Percentiles rank a stretch among this genome's conserved stretches.
phyloP scores from a whole-genome alignment of 495 filamentous ascomycete species.

The Articulospora tetracladia region DNA sequence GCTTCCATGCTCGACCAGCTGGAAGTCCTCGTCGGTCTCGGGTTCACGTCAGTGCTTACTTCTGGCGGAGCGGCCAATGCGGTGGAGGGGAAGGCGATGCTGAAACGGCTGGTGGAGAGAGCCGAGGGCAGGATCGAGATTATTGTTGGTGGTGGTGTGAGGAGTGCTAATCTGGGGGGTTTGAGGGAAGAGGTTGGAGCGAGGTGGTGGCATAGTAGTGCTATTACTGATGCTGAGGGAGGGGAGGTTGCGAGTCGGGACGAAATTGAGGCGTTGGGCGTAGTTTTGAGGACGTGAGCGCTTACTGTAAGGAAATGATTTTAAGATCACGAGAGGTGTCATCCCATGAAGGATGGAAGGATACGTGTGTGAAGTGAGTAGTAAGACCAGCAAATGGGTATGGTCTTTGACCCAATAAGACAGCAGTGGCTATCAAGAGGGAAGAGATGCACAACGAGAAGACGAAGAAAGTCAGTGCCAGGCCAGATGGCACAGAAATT shows the following conservation, averaged over 20 bases:
- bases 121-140: constrained; percentile 18
- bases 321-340: no score
- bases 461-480: no score
- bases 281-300: neutral
- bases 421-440: no score
- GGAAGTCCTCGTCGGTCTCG: constrained; percentile 33
- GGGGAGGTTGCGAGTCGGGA: constrained; percentile 6
- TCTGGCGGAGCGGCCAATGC: constrained; percentile 40
- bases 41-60: constrained; percentile 44
- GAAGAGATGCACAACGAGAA: no score
- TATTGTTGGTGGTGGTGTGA: constrained; percentile 28
- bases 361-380: no score
- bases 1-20: constrained; percentile 27
- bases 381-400: no score
- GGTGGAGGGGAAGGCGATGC: constrained; percentile 32
- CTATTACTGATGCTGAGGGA: constrained; percentile 20
- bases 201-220: constrained; percentile 38
- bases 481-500: no score
- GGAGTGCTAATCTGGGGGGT: constrained; percentile 31
- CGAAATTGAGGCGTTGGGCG: constrained; percentile 8
- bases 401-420: no score
- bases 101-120: constrained; percentile 15
- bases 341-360: no score
- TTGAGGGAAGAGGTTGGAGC: constrained; percentile 24
- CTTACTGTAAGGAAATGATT: no score